Conservation (phyloP, 139 green algal species). For the Picochlorum sp. region DNA sequence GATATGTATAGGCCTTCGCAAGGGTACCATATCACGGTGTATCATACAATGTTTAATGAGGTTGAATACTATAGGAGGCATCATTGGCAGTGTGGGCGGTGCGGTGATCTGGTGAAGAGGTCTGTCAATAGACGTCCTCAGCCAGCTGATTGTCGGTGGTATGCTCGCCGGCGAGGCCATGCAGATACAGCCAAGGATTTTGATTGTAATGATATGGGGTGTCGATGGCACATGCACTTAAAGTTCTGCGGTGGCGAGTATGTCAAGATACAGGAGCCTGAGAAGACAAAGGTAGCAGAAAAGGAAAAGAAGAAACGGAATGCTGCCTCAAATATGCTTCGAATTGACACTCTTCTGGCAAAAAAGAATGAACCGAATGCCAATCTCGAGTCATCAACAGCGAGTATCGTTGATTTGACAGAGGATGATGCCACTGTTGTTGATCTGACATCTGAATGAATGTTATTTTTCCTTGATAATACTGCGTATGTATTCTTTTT, state of each 20-base stretch:
- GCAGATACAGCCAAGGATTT: constrained; percentile 3
- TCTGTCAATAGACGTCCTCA: constrained; percentile 60
- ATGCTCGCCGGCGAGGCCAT: background rate
- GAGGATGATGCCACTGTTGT: background rate
- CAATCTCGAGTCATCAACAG: background rate
- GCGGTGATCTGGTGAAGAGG: constrained; percentile 41
- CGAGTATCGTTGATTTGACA: background rate
- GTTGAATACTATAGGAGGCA: constrained; percentile 53
- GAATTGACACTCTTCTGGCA: background rate
- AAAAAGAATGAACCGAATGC: background rate
- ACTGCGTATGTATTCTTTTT: background rate
- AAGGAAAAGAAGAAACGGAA: constrained; percentile 10
- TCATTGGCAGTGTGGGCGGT: constrained; percentile 43
- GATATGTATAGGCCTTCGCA: constrained; percentile 47
- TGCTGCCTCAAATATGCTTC: background rate
- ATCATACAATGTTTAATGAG: constrained; percentile 54
- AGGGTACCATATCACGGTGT: constrained; percentile 63
- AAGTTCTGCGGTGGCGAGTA: constrained; percentile 46
- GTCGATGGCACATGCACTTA: constrained; percentile 48
- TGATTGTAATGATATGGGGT: constrained; percentile 41
- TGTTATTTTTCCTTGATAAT: too few relatives aligned
- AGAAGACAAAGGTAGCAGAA: constrained; percentile 4
- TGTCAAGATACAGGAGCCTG: constrained; percentile 39
- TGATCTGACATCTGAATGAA: background rate
- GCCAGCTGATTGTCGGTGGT: constrained; percentile 48